phyloP scores from a whole-genome alignment of 139 green algal genomes.

The Chlorella sp. region DNA sequence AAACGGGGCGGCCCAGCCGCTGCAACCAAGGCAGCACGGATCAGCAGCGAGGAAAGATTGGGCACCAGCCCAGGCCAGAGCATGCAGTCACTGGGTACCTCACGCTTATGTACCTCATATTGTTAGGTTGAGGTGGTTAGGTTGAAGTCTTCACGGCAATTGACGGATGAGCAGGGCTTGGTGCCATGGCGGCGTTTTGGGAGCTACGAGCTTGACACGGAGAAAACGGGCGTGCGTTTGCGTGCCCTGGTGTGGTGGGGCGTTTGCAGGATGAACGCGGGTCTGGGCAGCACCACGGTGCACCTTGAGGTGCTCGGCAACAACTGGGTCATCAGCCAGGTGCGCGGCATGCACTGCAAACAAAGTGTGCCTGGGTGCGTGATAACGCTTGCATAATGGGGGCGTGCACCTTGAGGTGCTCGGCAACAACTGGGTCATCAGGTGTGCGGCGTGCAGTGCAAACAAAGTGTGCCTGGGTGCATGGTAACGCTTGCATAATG shows the following conservation, averaged over 20 bases:
- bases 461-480: background rate
- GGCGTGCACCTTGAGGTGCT: conserved; percentile 32
- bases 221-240: background rate
- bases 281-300: conserved; percentile 23
- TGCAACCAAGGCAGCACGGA: no score
- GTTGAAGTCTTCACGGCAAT: no score
- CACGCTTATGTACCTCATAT: no score
- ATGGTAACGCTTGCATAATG: background rate
- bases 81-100: background rate
- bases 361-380: background rate
- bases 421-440: conserved; percentile 17
- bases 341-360: no score
- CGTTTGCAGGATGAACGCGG: conserved; percentile 12
- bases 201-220: no score
- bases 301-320: conserved; percentile 29
- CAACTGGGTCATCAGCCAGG: conserved; percentile 15
- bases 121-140: no score
- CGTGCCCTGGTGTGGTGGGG: background rate
- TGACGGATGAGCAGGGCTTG: no score
- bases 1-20: no score
- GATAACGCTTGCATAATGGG: conserved; percentile 2
- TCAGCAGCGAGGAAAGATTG: background rate
- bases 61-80: background rate
- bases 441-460: no score
- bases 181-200: no score